Evolutionary conservation across 192 early-diverging fungal species (phyloP).

Genomic region (Geranomyces variabilis): DNA sequence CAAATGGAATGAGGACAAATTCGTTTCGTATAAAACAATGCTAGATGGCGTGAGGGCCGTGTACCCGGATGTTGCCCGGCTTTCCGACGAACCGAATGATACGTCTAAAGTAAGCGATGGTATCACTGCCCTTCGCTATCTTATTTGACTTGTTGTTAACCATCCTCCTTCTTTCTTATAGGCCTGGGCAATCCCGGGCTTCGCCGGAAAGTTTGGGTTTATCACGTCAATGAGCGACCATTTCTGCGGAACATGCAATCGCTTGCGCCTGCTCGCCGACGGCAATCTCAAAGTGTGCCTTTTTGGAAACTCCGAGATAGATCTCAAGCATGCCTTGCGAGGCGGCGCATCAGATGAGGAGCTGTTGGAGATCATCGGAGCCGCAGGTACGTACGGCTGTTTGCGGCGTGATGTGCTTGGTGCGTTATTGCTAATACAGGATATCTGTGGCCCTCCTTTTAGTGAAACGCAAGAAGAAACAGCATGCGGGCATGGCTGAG

Average conservation of each 20-base stretch:
- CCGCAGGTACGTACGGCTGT: slow-evolving; percentile 58
- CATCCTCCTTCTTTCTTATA: too few species aligned
- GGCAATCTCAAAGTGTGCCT: slow-evolving; percentile 93
- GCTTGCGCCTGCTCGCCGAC: slow-evolving; percentile 90
- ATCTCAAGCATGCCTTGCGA: slow-evolving; percentile 78
- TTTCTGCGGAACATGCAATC: slow-evolving; percentile 94
- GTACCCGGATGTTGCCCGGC: slow-evolving; percentile 67
- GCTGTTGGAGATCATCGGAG: slow-evolving; percentile 70
- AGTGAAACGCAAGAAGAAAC: slow-evolving; percentile 83
- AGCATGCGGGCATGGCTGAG: slow-evolving; percentile 92
- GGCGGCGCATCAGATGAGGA: slow-evolving; percentile 64
- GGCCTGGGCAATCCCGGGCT: slow-evolving; percentile 77
- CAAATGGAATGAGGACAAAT: slow-evolving; percentile 80
- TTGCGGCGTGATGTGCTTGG: too few species aligned
- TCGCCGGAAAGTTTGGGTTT: slow-evolving; percentile 89
- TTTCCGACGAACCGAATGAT: slow-evolving; percentile 78
- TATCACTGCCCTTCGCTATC: too few species aligned
- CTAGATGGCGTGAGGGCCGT: slow-evolving; percentile 56
- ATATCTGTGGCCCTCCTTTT: slow-evolving; percentile 4
- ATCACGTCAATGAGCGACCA: slow-evolving; percentile 98
- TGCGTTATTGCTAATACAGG: too few species aligned
- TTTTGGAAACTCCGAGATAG: slow-evolving; percentile 92
- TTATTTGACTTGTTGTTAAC: too few species aligned
- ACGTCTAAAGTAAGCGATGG: slow-evolving; percentile 81
- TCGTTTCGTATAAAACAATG: slow-evolving; percentile 84